Percentiles rank a stretch among this genome's conserved stretches.
Evolutionary conservation across 2,329 filamentous ascomycete species (phyloP).

Genomic region (Fusarium sp.): DNA sequence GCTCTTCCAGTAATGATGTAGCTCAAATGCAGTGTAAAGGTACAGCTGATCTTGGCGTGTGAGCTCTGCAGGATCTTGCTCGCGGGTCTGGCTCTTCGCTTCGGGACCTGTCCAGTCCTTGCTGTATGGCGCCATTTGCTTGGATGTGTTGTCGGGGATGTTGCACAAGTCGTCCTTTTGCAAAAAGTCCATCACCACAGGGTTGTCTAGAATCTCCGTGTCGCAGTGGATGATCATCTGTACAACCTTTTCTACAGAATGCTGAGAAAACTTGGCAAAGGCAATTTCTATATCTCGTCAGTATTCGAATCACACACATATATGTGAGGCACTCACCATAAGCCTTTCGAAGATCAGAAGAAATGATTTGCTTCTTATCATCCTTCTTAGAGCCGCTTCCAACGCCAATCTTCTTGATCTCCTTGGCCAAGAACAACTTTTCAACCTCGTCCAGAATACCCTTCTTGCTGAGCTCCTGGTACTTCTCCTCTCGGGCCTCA

Average conservation of each 20-base stretch:
- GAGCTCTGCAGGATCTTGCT: constrained; percentile 88
- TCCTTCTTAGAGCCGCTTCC: constrained; percentile 77
- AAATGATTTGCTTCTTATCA: constrained; percentile 98
- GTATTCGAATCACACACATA: constrained; percentile 3
- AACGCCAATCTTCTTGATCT: constrained; percentile 87
- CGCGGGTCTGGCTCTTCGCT: constrained; percentile 80
- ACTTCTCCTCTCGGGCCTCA: constrained; percentile 94
- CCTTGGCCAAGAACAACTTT: constrained; percentile 96
- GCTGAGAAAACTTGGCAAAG: constrained; percentile 90
- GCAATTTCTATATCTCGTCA: constrained; percentile 76
- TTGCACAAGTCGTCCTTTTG: constrained; percentile 93
- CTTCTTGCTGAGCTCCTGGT: constrained; percentile 90
- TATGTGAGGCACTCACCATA: constrained; percentile 68
- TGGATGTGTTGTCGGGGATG: constrained; percentile 89
- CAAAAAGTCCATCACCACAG: constrained; percentile 95
- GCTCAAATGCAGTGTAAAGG: constrained; percentile 89
- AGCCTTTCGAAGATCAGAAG: constrained; percentile 86
- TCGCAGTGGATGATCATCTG: constrained; percentile 98
- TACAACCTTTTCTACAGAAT: constrained; percentile 84
- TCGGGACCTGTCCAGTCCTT: constrained; percentile 96
- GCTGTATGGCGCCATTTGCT: constrained; percentile 93
- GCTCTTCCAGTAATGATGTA: constrained; percentile 99
- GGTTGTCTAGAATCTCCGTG: constrained; percentile 85
- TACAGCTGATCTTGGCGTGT: constrained; percentile 97
- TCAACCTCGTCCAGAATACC: constrained; percentile 98